Percentiles rank a stretch among this genome's conserved stretches.
Conservation (phyloP, 2,329 filamentous ascomycete genomes). For the Fusarium acutatum region DNA sequence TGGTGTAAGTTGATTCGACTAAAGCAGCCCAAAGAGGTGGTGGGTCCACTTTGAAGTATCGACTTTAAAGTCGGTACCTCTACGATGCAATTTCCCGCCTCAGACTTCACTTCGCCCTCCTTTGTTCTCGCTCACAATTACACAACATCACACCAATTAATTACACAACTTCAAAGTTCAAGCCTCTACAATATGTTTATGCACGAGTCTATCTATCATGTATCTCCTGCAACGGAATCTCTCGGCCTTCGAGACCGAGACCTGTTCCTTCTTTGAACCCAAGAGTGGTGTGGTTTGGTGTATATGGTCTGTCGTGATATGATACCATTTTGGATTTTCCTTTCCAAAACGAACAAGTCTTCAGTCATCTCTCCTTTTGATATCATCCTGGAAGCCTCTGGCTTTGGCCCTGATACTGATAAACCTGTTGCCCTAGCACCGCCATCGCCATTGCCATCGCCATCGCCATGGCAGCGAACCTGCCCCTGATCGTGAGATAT, state of each 20-base stretch:
- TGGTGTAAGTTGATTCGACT: conserved; percentile 22
- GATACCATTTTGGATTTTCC: conserved; percentile 18
- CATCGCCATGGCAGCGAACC: conserved; percentile 3
- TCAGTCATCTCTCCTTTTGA: conserved; percentile 9
- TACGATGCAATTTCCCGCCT: not conserved
- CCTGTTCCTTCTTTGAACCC: conserved; percentile 5
- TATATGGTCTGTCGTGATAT: conserved; percentile 1
- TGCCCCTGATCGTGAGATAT: conserved; percentile 31
- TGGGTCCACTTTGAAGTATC: not conserved
- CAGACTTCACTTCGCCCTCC: not conserved
- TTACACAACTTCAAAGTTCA: not conserved
- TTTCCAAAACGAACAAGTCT: conserved; percentile 9
- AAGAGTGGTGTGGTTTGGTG: conserved; percentile 18
- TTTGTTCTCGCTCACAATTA: not conserved
- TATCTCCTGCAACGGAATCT: not conserved
- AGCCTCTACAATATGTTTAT: conserved; percentile 6
- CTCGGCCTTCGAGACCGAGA: conserved; percentile 8
- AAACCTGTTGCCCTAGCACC: not conserved
- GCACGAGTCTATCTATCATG: conserved; percentile 22
- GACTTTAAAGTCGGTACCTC: not conserved
- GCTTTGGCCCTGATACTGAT: not conserved
- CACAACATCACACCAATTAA: not conserved
- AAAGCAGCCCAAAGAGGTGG: conserved; percentile 19
- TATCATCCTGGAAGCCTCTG: not conserved
- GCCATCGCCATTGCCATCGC: conserved; percentile 8